Evolutionary conservation across 768 basidiomycete genomes (phyloP), one percentile per base, ranked within the genome.

Genomic region (Macrolepiota dolichaula): DNA sequence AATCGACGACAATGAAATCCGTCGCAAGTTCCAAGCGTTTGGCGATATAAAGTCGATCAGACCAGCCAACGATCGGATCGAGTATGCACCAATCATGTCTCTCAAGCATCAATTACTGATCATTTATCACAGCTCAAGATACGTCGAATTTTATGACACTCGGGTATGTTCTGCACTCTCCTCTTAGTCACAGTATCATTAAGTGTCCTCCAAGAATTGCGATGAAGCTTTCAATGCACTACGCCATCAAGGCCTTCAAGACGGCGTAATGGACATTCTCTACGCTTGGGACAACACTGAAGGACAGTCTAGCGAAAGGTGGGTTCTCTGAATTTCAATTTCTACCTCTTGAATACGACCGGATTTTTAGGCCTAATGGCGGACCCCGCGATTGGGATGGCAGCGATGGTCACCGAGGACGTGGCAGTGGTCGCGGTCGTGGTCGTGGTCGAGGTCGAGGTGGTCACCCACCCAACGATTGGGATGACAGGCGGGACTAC

Each of bases 141-240:
- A 92, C 64, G 90, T 98, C n/a, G 95, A 98, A 70, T 95, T 87
- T 69, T 99, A 88, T 70, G 97, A 99, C 70, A 92, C 84, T 24
- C 77, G 94, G 71, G 94, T 91, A 65, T 71, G 86, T 66, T 3
- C 5, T 44, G 51, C 17, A 35, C 38, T 25, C 58, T 9, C 12
- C 51, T 35, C 37, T n/a, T 35, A n/a, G 24, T 6, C 15, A n/a
- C 19, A 6, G 29, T 22, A 29, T 29, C 40, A 27, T 61, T 7
- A 55, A 36, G 40, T 37, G 5, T 6, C 25, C 22, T 32, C 37
- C 50, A 51, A 94, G 87, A 92, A 88, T 24, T 87, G 86, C 59
- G 86, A 86, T 35, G 85, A 91, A 65, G 89, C 95, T 0, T 86
- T 84, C 65, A 93, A 97, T 67, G 79, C 86, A 19, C 76, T 97